Evolutionary conservation across 2,329 filamentous ascomycete genomes (phyloP).

Genomic region (Fusarium bactridioides): DNA sequence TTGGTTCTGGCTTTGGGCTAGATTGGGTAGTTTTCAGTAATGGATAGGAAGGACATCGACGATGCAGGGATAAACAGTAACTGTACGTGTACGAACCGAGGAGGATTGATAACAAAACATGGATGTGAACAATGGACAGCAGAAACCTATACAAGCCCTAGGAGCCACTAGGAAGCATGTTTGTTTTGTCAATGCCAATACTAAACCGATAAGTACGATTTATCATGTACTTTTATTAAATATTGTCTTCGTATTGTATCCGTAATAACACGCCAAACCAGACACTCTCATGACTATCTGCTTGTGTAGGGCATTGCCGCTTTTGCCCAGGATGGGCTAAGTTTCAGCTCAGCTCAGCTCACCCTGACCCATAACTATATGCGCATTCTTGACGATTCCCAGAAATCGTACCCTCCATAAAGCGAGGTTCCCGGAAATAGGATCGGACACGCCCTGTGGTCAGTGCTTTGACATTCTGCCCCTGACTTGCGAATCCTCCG

Average conservation of each 20-base stretch:
- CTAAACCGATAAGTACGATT: background rate
- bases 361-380: too few species aligned
- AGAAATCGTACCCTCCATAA: too few species aligned
- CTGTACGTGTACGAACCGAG: constrained; percentile 12
- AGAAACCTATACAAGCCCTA: constrained; percentile 25
- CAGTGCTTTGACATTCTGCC: too few species aligned
- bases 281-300: too few species aligned
- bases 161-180: constrained; percentile 15
- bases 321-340: too few species aligned
- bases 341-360: too few species aligned
- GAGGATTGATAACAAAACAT: constrained; percentile 2
- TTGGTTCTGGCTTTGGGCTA: background rate
- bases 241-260: background rate
- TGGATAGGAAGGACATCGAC: background rate
- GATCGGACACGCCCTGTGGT: too few species aligned
- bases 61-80: background rate
- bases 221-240: background rate
- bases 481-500: too few species aligned
- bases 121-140: background rate
- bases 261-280: too few species aligned
- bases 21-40: constrained; percentile 18
- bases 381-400: too few species aligned
- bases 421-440: too few species aligned
- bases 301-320: too few species aligned
- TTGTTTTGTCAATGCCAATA: constrained; percentile 9